Percentiles rank a stretch among this genome's conserved stretches.
Evolutionary conservation across 2,329 filamentous ascomycete species (phyloP).

Genomic region (Colletotrichum acutatum): DNA sequence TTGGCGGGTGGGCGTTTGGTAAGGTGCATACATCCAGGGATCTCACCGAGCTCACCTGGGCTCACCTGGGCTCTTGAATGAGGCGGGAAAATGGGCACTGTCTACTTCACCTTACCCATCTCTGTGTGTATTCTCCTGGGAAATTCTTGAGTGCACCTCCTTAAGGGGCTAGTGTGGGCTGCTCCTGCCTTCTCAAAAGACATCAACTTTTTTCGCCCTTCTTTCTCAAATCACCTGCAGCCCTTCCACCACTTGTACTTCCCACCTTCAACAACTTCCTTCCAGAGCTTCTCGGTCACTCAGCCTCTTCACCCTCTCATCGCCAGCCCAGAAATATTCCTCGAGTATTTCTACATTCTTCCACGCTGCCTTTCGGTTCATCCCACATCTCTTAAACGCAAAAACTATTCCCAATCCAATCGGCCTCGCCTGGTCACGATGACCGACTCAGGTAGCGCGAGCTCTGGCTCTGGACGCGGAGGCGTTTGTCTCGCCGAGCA

Average conservation of each 20-base stretch:
- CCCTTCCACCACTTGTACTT: not conserved
- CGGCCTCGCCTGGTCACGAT: not conserved
- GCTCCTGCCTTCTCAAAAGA: conserved; percentile 8
- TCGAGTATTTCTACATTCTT: not conserved
- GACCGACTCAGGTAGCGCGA: conserved; percentile 6
- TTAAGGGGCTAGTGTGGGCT: not conserved
- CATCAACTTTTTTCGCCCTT: not conserved
- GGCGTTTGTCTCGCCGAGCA: conserved; percentile 31
- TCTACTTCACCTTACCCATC: not conserved
- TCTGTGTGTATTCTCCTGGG: not conserved
- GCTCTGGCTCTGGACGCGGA: conserved; percentile 14
- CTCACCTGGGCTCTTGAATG: conserved; percentile 7
- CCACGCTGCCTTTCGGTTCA: not conserved
- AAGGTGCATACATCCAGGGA: not conserved
- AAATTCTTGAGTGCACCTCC: not conserved
- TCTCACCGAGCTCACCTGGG: not conserved
- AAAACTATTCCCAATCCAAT: not conserved
- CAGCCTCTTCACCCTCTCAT: not conserved
- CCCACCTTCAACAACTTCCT: not conserved
- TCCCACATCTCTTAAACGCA: not conserved
- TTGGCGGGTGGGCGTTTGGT: not conserved
- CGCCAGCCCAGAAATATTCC: not conserved
- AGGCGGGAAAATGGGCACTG: not conserved
- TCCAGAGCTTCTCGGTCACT: not conserved
- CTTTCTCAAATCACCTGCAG: not conserved